Percentiles rank a stretch among this genome's conserved stretches.
These are phyloP conservation scores for Fusarium odoratissimum DNA, from an alignment of 2,329 filamentous ascomycete species.

Conservation along the genomic window DNA sequence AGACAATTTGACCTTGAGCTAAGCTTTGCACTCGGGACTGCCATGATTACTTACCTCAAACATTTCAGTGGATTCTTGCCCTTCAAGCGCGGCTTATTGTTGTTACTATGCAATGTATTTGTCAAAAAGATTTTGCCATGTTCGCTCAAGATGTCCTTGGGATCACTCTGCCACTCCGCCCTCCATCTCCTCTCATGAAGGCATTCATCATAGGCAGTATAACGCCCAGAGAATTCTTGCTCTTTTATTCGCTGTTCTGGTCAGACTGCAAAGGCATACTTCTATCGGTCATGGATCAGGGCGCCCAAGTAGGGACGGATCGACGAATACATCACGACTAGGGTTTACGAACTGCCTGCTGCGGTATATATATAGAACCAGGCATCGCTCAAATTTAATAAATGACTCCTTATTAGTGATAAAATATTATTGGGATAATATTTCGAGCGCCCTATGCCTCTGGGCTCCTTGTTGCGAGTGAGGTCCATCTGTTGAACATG, in stretches of 20 bases:
- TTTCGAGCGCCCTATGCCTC: background rate
- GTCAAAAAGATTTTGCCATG: accelerated
- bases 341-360: too few species aligned
- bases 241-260: too few species aligned
- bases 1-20: background rate
- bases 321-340: too few species aligned
- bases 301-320: too few species aligned
- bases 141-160: background rate
- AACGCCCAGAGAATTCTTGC: too few species aligned
- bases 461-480: background rate
- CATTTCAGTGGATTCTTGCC: accelerated
- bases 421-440: background rate
- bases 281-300: too few species aligned
- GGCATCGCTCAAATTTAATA: accelerated
- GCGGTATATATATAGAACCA: too few species aligned
- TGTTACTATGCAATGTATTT: background rate
- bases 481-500: background rate
- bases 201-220: background rate
- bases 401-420: background rate
- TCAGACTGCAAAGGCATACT: too few species aligned
- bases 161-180: background rate
- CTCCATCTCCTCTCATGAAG: background rate
- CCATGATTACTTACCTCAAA: background rate
- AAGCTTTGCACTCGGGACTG: background rate
- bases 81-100: accelerated